Conservation (phyloP, 257 asterid species). For the Solanum okadae region DNA sequence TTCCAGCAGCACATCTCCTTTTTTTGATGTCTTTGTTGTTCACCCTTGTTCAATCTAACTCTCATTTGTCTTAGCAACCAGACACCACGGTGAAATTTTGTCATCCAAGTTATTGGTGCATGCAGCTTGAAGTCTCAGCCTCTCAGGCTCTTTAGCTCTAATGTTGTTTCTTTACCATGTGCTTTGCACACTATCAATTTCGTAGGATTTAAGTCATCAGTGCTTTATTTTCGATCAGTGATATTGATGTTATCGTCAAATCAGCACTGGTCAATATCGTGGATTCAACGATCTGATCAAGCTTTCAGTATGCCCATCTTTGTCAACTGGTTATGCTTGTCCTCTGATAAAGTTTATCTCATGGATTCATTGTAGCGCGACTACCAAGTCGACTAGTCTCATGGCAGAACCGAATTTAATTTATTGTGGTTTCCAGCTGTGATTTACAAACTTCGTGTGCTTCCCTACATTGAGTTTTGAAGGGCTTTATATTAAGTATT, state of each 20-base stretch:
- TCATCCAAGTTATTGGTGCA: background rate
- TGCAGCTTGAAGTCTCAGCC: background rate
- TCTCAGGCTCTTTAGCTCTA: background rate
- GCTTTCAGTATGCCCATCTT: background rate
- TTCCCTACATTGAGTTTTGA: background rate
- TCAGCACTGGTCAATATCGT: background rate
- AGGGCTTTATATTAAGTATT: background rate
- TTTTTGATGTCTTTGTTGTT: background rate
- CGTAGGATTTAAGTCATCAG: background rate
- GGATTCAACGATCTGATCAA: background rate
- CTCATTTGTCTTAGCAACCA: background rate
- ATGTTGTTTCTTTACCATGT: background rate
- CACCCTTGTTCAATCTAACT: background rate
- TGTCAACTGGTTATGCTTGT: background rate
- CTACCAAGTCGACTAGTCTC: background rate
- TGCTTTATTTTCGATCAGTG: background rate
- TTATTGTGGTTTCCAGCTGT: background rate
- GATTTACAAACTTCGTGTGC: background rate
- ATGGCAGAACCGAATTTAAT: background rate
- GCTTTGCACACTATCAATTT: background rate
- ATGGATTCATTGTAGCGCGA: background rate
- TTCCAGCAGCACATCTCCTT: background rate
- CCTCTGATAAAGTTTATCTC: background rate
- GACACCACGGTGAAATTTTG: background rate
- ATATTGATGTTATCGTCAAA: background rate